Percentiles rank a stretch among this genome's conserved stretches.
phyloP scores from a whole-genome alignment of 345 rosid species.

The Hibiscus tridactylites region DNA sequence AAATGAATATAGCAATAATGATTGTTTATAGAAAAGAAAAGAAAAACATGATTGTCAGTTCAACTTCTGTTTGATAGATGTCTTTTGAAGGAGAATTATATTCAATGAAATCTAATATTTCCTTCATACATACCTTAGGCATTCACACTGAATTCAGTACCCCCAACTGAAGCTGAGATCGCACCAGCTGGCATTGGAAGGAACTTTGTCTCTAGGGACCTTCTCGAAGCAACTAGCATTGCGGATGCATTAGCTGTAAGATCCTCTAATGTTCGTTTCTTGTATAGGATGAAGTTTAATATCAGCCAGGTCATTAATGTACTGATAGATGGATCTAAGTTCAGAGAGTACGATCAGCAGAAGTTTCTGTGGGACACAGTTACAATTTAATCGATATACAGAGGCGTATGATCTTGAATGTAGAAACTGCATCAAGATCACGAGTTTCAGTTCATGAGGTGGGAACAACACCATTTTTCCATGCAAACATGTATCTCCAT shows the following conservation, averaged over 20 bases:
- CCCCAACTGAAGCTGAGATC: constrained; percentile 40
- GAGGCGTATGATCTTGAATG: constrained; percentile 31
- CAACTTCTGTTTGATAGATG: not conserved
- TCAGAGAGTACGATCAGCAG: constrained; percentile 35
- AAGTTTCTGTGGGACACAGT: constrained; percentile 52
- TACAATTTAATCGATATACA: constrained; percentile 41
- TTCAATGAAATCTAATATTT: not conserved
- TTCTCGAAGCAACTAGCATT: constrained; percentile 47
- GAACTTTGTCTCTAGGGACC: constrained; percentile 47
- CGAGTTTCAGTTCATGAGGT: constrained; percentile 42
- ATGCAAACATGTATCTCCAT: constrained; percentile 61
- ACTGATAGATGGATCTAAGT: constrained; percentile 1
- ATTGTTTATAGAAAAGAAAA: not conserved
- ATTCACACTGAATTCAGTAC: constrained; percentile 51
- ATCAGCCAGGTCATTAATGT: not conserved
- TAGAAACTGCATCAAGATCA: constrained; percentile 46
- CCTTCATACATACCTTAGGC: constrained; percentile 23
- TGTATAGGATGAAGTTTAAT: not conserved
- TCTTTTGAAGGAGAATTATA: not conserved
- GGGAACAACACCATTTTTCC: constrained; percentile 42
- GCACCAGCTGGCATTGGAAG: constrained; percentile 39
- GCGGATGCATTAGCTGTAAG: constrained; percentile 37
- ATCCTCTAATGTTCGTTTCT: not conserved
- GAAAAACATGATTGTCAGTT: not conserved
- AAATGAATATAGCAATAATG: not conserved